Evolutionary conservation across 352 stramenopile genomes (phyloP), one percentile per base, ranked within the genome.

Genomic region (Globisporangium radiosum): DNA sequence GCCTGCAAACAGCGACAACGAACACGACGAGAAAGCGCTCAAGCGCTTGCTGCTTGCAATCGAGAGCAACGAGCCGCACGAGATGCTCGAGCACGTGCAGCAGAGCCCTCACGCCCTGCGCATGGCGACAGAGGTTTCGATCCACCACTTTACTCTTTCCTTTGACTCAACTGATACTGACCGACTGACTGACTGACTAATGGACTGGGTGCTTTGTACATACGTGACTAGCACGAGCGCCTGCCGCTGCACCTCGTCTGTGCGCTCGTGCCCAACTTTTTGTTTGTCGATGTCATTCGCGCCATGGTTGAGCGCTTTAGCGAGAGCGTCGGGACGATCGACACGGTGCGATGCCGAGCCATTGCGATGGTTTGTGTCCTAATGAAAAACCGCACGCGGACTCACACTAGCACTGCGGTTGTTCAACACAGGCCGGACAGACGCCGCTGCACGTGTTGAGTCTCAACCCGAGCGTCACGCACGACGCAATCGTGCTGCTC

Each of bases 241-340:
- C 13, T 85, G 33, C 68, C 76, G 17, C 62, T 90, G 52, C 81
- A 88, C 59, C 62, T 81, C 2, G 63, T 87, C 44, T 90, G 81
- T 17, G 60, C 57, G 0, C 65, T 81, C 47, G 59, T 68, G 3
- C 70, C 75, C 1, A 81, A 77, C 58, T 80, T 78, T n/a, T 68
- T 73, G 37, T 86, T 76, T 37, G 60, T 81, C 14, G 75, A 88
- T 48, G 45, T 85, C 10, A 72, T 90, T n/a, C 75, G 67, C 9
- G 73, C 75, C 59, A 75, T 82, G 67, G 60, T 80, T 2, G 70
- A 69, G 15, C 68, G 62, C 10, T 75, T 73, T 25, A 59, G 63
- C 14, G 70, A 78, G 45, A 77, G 64, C 11, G 61, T 56, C 7
- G 66, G 59, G 0, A 69, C 37, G 33, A 75, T 70, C n/a, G 70